phyloP scores from a whole-genome alignment of 192 early-diverging fungal species.

The Podochytrium sp. region DNA sequence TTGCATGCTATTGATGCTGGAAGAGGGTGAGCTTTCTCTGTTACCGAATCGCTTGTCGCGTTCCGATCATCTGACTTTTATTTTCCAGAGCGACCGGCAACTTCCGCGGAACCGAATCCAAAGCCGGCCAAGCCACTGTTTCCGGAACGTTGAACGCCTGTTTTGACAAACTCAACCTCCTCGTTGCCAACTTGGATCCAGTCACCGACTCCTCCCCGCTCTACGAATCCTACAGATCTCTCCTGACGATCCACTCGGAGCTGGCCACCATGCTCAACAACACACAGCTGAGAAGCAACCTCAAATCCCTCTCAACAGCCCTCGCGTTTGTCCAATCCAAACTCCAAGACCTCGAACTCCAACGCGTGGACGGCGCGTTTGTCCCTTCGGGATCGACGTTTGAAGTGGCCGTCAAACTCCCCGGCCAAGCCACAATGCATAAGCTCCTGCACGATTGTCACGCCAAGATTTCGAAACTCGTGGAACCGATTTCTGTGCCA shows the following conservation, averaged over 20 bases:
- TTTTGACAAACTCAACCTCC: slow-evolving; percentile 9
- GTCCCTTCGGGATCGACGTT: background rate
- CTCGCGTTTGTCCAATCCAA: background rate
- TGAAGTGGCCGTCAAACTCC: slow-evolving; percentile 23
- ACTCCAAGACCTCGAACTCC: background rate
- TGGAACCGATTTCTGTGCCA: slow-evolving; percentile 27
- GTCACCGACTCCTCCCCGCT: slow-evolving; percentile 18
- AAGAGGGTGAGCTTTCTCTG: slow-evolving; percentile 9
- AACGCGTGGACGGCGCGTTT: background rate
- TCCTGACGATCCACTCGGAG: slow-evolving; percentile 2
- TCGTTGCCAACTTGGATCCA: slow-evolving; percentile 19
- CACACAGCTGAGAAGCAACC: background rate
- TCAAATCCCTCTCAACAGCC: slow-evolving; percentile 4
- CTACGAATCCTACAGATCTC: background rate
- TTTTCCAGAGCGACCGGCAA: background rate
- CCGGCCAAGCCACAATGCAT: slow-evolving; percentile 24
- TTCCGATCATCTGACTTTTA: background rate
- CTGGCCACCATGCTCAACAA: background rate
- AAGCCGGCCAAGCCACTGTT: slow-evolving; percentile 18
- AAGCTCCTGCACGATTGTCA: slow-evolving; percentile 15
- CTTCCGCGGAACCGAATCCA: background rate
- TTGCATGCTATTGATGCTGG: slow-evolving; percentile 28
- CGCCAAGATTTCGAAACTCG: slow-evolving; percentile 11
- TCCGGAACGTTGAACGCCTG: slow-evolving; percentile 9
- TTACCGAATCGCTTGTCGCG: background rate